Conservation (phyloP, 163 green algal species). For the Scenedesmus sp. region DNA sequence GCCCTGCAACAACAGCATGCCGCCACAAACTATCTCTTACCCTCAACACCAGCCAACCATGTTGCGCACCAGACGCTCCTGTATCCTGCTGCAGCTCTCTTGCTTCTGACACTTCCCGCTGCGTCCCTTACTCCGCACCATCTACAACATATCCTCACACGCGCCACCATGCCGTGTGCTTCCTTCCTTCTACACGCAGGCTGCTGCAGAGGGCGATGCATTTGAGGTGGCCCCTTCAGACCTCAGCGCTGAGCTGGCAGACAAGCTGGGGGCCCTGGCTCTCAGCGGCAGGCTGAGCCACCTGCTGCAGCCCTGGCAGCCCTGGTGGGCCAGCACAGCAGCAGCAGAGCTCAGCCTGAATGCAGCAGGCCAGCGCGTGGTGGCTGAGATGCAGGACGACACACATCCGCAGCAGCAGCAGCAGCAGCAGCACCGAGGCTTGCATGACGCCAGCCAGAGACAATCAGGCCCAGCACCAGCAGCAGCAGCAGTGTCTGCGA, state of each 20-base stretch:
- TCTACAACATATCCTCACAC: no score
- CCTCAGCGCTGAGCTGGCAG: background rate
- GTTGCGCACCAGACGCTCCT: no score
- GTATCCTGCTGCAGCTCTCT: no score
- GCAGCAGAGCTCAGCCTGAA: conserved; percentile 31
- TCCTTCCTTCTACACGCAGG: background rate
- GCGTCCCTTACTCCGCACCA: no score
- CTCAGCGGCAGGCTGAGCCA: conserved; percentile 33
- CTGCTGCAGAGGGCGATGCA: background rate
- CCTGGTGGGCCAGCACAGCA: conserved; percentile 32
- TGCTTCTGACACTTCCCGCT: no score
- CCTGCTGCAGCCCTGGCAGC: conserved; percentile 29
- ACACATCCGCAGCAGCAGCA: background rate
- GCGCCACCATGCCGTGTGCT: background rate
- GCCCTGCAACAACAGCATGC: no score
- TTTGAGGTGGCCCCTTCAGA: conserved; percentile 23
- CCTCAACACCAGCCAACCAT: no score
- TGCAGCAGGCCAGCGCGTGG: background rate
- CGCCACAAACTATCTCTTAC: no score
- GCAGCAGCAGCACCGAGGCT: background rate
- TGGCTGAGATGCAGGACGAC: background rate
- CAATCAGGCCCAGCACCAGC: background rate
- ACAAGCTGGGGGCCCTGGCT: background rate
- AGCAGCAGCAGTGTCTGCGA: background rate
- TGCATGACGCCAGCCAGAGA: background rate